These are phyloP conservation scores for Dendrocalamus sinicus DNA, from an alignment of 176 grass and related monocot species.

Conservation along the genomic window DNA sequence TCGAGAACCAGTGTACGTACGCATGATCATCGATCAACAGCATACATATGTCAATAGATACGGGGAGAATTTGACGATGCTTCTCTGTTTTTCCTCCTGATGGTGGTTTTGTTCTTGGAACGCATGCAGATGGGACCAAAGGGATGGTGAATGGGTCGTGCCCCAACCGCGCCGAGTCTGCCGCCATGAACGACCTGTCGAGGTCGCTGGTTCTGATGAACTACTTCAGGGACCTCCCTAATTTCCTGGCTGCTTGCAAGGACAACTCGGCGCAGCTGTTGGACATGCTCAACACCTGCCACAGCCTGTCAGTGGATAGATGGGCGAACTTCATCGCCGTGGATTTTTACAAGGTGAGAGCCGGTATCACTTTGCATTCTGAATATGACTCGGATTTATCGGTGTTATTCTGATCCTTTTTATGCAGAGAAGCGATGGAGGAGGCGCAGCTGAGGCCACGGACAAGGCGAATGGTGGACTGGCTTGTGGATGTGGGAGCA, in stretches of 20 bases:
- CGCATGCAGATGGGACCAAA: slow-evolving; percentile 61
- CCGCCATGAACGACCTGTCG: slow-evolving; percentile 73
- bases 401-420: neutral
- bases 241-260: slow-evolving; percentile 67
- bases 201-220: slow-evolving; percentile 91
- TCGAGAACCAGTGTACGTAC: slow-evolving; percentile 84
- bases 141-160: slow-evolving; percentile 75
- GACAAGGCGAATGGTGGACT: slow-evolving; percentile 74
- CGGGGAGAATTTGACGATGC: neutral
- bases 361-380: neutral
- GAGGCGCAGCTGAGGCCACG: slow-evolving; percentile 69
- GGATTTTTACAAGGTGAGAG: slow-evolving; percentile 79
- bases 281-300: slow-evolving; percentile 64
- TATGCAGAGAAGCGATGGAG: slow-evolving; percentile 72
- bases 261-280: slow-evolving; percentile 69
- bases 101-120: neutral
- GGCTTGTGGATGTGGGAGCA: slow-evolving; percentile 66
- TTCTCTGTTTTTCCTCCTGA: neutral
- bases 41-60: neutral
- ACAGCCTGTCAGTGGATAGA: slow-evolving; percentile 50
- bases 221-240: slow-evolving; percentile 69
- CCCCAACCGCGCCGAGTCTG: slow-evolving; percentile 71
- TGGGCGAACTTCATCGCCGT: slow-evolving; percentile 94
- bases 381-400: neutral
- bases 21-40: neutral